These are phyloP conservation scores for Fraxinus platypoda DNA, from an alignment of 305 asterid genomes.

Conservation along the genomic window DNA sequence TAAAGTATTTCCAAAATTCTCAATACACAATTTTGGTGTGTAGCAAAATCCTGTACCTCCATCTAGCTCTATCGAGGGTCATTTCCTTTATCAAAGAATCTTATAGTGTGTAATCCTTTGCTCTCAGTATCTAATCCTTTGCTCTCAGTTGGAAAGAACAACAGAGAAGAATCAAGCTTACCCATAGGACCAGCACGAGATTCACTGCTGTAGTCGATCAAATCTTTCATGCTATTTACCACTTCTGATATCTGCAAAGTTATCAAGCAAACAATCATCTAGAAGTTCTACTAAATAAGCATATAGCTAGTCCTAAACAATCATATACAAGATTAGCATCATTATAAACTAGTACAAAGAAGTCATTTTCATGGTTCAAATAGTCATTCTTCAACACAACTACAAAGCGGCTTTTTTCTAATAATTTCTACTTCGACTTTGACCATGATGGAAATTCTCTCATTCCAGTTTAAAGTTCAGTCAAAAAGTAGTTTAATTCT, in stretches of 20 bases:
- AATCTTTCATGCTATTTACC: slow-evolving; percentile 91
- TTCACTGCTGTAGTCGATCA: slow-evolving; percentile 75
- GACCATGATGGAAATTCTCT: not conserved
- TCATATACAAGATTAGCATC: not conserved
- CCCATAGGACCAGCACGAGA: slow-evolving; percentile 83
- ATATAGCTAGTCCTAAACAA: not conserved
- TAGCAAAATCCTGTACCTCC: not conserved
- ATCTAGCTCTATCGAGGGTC: not conserved
- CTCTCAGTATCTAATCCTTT: not conserved
- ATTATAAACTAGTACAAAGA: not conserved
- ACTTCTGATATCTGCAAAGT: slow-evolving; percentile 83
- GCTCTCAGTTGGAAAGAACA: slow-evolving; percentile 4
- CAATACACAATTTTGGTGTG: not conserved
- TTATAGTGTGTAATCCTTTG: not conserved
- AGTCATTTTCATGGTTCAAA: not conserved
- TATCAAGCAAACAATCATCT: slow-evolving; percentile 1
- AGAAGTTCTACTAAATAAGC: not conserved
- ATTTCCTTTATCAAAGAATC: not conserved
- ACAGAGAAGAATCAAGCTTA: slow-evolving; percentile 33
- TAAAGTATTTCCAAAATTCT: not conserved
- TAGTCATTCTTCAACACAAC: not conserved
- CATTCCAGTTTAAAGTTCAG: not conserved
- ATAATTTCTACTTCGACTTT: not conserved
- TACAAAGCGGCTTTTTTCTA: not conserved
- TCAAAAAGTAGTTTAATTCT: not conserved